Conservation (phyloP, 306 rosid genomes). For the Dryas octopetala region DNA sequence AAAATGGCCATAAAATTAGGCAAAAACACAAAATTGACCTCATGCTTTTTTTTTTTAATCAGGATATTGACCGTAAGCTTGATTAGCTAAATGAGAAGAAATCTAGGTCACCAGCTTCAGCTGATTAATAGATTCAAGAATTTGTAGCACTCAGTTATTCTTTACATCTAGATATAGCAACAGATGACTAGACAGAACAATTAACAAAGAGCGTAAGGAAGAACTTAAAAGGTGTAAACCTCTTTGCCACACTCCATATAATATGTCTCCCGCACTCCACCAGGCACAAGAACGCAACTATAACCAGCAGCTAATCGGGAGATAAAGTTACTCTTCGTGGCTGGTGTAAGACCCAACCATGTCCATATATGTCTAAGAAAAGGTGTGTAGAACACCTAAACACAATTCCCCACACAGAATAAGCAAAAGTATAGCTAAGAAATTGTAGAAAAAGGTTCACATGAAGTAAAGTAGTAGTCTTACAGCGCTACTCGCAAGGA, state of each 20-base stretch:
- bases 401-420: conserved; percentile 13
- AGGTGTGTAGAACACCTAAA: conserved; percentile 83
- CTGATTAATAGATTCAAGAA: conserved; percentile 1
- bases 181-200: background rate
- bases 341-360: conserved; percentile 88
- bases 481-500: conserved; percentile 96
- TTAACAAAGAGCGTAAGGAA: background rate
- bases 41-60: no score
- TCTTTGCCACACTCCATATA: conserved; percentile 72
- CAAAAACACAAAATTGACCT: background rate
- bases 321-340: conserved; percentile 59
- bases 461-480: conserved; percentile 33
- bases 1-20: background rate
- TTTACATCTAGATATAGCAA: conserved; percentile 8
- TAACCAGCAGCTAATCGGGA: conserved; percentile 65
- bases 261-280: conserved; percentile 94
- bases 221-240: conserved; percentile 37
- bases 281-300: conserved; percentile 89
- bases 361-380: conserved; percentile 96
- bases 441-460: background rate
- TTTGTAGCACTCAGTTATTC: background rate
- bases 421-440: conserved; percentile 14
- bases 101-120: background rate
- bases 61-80: background rate
- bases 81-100: background rate